Evolutionary conservation across 2,329 filamentous ascomycete genomes (phyloP), one percentile per base, ranked within the genome.

Genomic region (Xylariaceae sp.): DNA sequence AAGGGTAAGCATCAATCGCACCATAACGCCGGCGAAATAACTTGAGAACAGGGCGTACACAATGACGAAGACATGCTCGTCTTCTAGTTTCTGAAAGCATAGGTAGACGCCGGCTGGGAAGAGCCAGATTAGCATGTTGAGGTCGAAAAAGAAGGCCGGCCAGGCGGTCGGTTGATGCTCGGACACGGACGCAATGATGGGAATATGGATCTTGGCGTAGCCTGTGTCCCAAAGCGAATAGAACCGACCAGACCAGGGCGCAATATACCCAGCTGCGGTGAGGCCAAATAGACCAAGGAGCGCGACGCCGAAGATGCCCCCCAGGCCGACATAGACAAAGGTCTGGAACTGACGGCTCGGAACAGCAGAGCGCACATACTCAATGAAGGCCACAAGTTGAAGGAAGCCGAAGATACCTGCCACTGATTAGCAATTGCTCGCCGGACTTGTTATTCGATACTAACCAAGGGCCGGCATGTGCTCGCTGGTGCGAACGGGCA

Each of bases 21-120:
- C 95, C 95, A 99, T 99, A 77, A 99, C 96, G 73, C 95, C 95
- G 20, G 96, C 91, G 70, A 99, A 99, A 81, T 99, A 99, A 77
- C 91, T 97, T 64, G 91, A 91, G 62, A 98, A 89, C 44, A 99
- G 86, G n/a, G 93, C 87, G 73, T 99, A 99, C 65, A 98, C 96
- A 68, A 99, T 89, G 67, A 99, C 85, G 71, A 99, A 99, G 59
- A 99, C 93, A 71, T 99, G 95, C 81, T 99, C 93, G 71, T 99
- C 96, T 67, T 86, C 88, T 56, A 99, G 85, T 62, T 89, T 88
- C 73, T 92, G 89, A 87, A 98, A 99, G 81, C 93, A 97, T 77
- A 99, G 88, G 79, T 98, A 99, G 55, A 99, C 92, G 75, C 95
- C 95, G 12, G 95, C 96, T 3, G 95, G 95, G 86, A 99, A 98